phyloP scores from a whole-genome alignment of 2,329 filamentous ascomycete genomes.

The Paraphoma sp. region DNA sequence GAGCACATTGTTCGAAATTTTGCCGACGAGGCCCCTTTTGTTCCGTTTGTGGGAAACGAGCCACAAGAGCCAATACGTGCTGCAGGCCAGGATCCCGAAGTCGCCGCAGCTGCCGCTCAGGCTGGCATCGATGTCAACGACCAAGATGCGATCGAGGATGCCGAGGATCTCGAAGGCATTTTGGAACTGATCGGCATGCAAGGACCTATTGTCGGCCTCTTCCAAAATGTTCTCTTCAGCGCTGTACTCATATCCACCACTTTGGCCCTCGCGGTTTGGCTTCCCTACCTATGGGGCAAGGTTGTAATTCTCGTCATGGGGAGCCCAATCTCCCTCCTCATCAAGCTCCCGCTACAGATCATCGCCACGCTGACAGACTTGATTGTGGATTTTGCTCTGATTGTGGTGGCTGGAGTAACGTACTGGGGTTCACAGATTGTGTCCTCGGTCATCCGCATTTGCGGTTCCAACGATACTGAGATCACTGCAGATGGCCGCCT shows the following conservation, averaged over 20 bases:
- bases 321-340: constrained; percentile 72
- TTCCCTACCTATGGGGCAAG: constrained; percentile 92
- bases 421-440: constrained; percentile 47
- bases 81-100: constrained; percentile 60
- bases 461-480: constrained; percentile 25
- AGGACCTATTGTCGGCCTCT: constrained; percentile 83
- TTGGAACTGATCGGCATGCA: constrained; percentile 97
- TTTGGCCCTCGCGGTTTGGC: constrained; percentile 82
- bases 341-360: constrained; percentile 74
- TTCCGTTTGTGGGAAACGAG: constrained; percentile 57
- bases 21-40: constrained; percentile 66
- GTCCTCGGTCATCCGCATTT: constrained; percentile 27
- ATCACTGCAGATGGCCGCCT: constrained; percentile 24
- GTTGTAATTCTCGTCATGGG: constrained; percentile 79
- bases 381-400: constrained; percentile 76
- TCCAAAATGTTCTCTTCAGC: constrained; percentile 96
- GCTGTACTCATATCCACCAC: constrained; percentile 85
- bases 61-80: constrained; percentile 31
- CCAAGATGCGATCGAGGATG: constrained; percentile 76
- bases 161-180: constrained; percentile 94
- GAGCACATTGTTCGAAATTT: constrained; percentile 67
- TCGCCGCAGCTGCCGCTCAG: constrained; percentile 68
- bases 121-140: constrained; percentile 73
- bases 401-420: constrained; percentile 63
- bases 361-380: constrained; percentile 78